Evolutionary conservation across 768 basidiomycete species (phyloP), one percentile per base, ranked within the genome.

Genomic region (Rhodotorula sphaerocarpa): DNA sequence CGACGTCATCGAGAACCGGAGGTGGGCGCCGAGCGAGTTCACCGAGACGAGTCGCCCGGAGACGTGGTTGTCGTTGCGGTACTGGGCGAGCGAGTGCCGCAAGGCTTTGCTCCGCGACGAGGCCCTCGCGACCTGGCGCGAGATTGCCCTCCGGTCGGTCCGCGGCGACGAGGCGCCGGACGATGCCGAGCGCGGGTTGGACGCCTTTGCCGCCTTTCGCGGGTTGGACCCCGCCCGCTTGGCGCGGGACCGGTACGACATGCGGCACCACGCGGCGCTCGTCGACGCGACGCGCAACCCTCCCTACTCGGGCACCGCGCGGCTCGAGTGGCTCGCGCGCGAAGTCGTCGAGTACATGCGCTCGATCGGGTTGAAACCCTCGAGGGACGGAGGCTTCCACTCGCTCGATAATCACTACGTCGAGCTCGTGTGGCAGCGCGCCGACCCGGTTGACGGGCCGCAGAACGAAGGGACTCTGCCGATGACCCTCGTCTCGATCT

Each of bases 401-500:
- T 31, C 59, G 30, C 50, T 67, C 43, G 50, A 55, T 27, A 63
- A 63, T 45, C 61, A 67, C 55, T 60, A 44, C 51, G 58, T 63
- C 66, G 56, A 58, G 34, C 21, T 59, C 11, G 46, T 53, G 18
- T 66, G 61, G 52, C 10, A 14, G 0, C 44, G 46, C 2, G 51
- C 60, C 5, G 20, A 1, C 3, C 12, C 9, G 20, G 33, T 20
- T 7, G 21, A 20, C 16, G 44, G 31, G n/a, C 21, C 7, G 3
- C 18, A 43, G 5, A 55, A 53, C 36, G 27, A 42, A 28, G 66
- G 66, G 2, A 57, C 58, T 15, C 58, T 67, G 3, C 66, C 66
- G 1, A 63, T 67, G 61, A 59, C 66, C 23, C 55, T 67, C 39
- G 66, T 67, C 55, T 33, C 54, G 31, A 57, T 67, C 58, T 67